These are phyloP conservation scores for Viridothelium virens DNA, from an alignment of 495 filamentous ascomycete genomes.

Conservation along the genomic window DNA sequence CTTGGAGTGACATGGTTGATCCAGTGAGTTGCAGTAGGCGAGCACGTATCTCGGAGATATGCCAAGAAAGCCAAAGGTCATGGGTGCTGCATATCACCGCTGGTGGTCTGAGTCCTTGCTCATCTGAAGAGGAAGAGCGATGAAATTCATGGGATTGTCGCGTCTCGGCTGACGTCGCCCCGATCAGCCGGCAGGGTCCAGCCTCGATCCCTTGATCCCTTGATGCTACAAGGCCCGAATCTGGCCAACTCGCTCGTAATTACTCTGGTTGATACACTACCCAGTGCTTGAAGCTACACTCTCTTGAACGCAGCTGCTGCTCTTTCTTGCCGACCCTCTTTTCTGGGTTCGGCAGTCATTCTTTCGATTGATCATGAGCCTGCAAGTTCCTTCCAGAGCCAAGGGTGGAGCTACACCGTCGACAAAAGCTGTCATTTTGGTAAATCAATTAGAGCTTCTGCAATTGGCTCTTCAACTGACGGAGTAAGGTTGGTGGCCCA, in stretches of 20 bases:
- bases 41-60: background rate
- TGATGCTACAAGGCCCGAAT: background rate
- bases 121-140: too few relatives aligned
- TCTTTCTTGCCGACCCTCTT: background rate
- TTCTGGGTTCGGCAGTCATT: background rate
- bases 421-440: constrained; percentile 66
- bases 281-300: background rate
- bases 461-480: constrained; percentile 21
- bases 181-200: background rate
- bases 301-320: background rate
- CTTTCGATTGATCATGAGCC: constrained; percentile 3
- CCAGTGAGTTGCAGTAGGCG: background rate
- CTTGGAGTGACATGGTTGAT: background rate
- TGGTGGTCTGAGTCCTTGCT: background rate
- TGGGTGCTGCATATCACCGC: background rate
- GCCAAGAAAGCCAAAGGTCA: background rate
- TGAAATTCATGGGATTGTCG: background rate
- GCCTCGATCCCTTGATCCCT: background rate
- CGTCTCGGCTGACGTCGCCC: background rate
- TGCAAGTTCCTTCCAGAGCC: constrained; percentile 33
- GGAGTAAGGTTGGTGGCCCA: constrained; percentile 74
- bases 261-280: background rate
- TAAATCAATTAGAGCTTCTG: constrained; percentile 32
- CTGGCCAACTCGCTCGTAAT: background rate
- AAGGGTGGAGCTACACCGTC: constrained; percentile 37